Base-by-base conservation (phyloP, 768 basidiomycete species). In the Termitomyces sp. region DNA sequence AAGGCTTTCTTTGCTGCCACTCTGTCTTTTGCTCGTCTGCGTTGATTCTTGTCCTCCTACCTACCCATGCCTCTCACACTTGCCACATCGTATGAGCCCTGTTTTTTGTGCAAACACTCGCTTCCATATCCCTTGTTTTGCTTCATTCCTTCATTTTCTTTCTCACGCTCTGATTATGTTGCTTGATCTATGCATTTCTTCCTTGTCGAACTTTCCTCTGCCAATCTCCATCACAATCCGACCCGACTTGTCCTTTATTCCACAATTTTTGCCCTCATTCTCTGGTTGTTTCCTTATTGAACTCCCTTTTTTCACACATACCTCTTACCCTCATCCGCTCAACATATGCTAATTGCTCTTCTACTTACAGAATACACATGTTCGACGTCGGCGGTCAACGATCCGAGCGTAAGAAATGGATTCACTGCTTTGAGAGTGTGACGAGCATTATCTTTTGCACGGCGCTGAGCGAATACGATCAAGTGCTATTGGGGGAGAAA, bases 351-450 rank as follows among this genome's bases (percentile, higher is more conserved):
- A 22, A 55, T 18, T 18, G 13, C 36, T 22, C 20, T 12, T 26
- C 18, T 28, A 10, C 33, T 33, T n/a, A 6, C 59, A 79, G 77
- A 64, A 80, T 83, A 70, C 81, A 80, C 74, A 86, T 90, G 85
- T 87, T 87, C 64, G 87, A 92, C 70, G 87, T 89, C 16, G 87
- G 87, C 18, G 89, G 90, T 0, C 90, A 91, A 62, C 80, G 90
- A 6, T 87, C 85, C 1, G 89, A 92, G 68, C 77, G 90, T 24
- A 91, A 91, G 68, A 90, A 90, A 60, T 89, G 87, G 88, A 88
- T 89, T 3, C 50, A 58, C 20, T 58, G 57, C n/a, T 58, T 58
- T n/a, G 57, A 58, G 50, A 58, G 57, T 20, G 6, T 86, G 87
- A 69, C 81, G 76, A 61, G 86, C 86, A 83, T 87, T 68, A 84